Percentiles rank a stretch among this genome's conserved stretches.
These are phyloP conservation scores for Cornus suecica DNA, from an alignment of 148 eudicot genomes.

Conservation along the genomic window DNA sequence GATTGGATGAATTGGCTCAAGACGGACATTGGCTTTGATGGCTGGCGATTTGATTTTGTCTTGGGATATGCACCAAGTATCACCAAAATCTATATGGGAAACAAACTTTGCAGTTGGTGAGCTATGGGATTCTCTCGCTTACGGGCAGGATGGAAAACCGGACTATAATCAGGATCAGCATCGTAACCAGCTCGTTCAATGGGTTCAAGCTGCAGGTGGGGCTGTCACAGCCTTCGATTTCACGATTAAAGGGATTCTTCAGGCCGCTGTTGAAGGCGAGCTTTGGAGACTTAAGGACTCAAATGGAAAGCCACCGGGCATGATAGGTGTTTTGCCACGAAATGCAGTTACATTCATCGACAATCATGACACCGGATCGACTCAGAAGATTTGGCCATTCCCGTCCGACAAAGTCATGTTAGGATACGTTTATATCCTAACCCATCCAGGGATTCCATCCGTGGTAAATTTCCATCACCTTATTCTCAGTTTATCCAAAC, in stretches of 20 bases:
- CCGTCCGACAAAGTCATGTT: conserved; percentile 60
- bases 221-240: conserved; percentile 56
- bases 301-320: conserved; percentile 51
- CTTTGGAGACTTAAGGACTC: conserved; percentile 65
- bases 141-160: conserved; percentile 37
- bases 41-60: conserved; percentile 70
- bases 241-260: conserved; percentile 62
- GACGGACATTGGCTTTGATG: conserved; percentile 49
- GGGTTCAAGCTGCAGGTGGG: conserved; percentile 51
- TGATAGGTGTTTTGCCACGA: conserved; percentile 52
- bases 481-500: too few relatives aligned
- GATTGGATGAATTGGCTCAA: conserved; percentile 88
- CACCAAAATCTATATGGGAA: conserved; percentile 42
- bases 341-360: conserved; percentile 63
- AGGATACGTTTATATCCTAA: conserved; percentile 63
- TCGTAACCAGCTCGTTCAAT: conserved; percentile 37
- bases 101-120: conserved; percentile 64
- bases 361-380: conserved; percentile 60
- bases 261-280: conserved; percentile 53
- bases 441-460: conserved; percentile 56
- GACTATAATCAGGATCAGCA: conserved; percentile 46
- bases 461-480: conserved; percentile 21
- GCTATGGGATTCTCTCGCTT: conserved; percentile 43
- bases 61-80: conserved; percentile 52
- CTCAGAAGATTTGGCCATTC: conserved; percentile 55